Evolutionary conservation across 768 basidiomycete genomes (phyloP).

Genomic region (Boletus edulis): DNA sequence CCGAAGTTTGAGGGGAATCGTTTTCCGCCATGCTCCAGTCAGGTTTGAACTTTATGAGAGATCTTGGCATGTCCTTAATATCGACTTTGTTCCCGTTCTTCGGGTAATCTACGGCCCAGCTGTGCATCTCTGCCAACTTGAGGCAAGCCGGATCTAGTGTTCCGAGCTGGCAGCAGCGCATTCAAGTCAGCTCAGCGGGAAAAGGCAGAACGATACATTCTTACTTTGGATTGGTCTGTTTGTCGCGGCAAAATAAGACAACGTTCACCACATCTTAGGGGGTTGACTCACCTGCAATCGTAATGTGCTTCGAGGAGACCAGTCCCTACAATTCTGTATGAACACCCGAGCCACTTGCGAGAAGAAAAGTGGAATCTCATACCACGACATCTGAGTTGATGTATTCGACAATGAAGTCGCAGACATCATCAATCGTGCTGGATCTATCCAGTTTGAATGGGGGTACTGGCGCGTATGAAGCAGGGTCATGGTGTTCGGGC

Average conservation of each 20-base stretch:
- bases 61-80: slow-evolving; percentile 48
- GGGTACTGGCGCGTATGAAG: slow-evolving; percentile 43
- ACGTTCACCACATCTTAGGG: not conserved
- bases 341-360: not conserved
- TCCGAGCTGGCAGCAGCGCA: slow-evolving; percentile 44
- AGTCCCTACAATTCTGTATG: slow-evolving; percentile 49
- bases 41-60: slow-evolving; percentile 66
- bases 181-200: not conserved
- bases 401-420: slow-evolving; percentile 80
- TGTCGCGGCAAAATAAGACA: not conserved
- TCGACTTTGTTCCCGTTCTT: slow-evolving; percentile 72
- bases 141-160: slow-evolving; percentile 57
- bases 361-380: slow-evolving; percentile 13
- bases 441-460: slow-evolving; percentile 41
- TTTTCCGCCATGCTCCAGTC: slow-evolving; percentile 75
- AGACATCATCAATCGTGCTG: slow-evolving; percentile 66
- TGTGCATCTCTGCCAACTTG: slow-evolving; percentile 54
- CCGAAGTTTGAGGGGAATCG: slow-evolving; percentile 48
- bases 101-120: slow-evolving; percentile 74
- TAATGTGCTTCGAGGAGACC: slow-evolving; percentile 62
- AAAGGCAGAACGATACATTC: not conserved
- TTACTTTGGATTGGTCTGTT: slow-evolving; percentile 69
- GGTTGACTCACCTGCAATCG: slow-evolving; percentile 58
- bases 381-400: slow-evolving; percentile 82
- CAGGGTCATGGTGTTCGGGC: slow-evolving; percentile 46